These are phyloP conservation scores for Alliaria petiolata DNA, from an alignment of 345 rosid species.

Conservation along the genomic window DNA sequence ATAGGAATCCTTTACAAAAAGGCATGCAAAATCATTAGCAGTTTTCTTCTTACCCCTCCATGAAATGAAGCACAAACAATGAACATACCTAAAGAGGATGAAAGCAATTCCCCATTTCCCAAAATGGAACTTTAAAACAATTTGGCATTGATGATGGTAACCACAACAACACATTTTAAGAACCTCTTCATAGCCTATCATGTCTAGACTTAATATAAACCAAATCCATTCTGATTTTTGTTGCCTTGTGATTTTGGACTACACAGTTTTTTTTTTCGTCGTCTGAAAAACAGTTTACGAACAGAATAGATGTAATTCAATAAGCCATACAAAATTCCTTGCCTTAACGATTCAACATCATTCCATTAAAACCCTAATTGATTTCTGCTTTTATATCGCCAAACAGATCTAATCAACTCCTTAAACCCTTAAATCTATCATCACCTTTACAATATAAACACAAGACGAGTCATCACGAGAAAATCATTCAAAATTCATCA, in stretches of 20 bases:
- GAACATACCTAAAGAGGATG: not conserved
- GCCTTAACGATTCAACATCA: no score
- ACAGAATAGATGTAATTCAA: not conserved
- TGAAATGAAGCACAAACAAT: not conserved
- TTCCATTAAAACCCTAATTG: no score
- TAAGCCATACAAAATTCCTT: not conserved
- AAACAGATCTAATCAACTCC: not conserved
- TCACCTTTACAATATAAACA: not conserved
- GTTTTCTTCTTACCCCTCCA: not conserved
- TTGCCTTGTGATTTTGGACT: not conserved
- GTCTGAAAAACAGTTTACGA: no score
- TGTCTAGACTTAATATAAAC: not conserved
- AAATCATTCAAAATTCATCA: not conserved
- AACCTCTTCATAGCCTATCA: not conserved
- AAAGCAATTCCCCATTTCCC: not conserved
- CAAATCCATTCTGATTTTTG: not conserved
- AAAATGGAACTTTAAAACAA: no score
- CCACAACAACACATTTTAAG: not conserved
- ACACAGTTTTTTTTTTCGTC: no score
- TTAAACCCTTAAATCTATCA: not conserved
- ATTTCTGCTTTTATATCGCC: no score
- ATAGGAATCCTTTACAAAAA: slow-evolving; percentile 48
- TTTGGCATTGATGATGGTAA: not conserved
- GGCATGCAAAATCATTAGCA: not conserved
- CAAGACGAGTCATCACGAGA: not conserved